Percentiles rank a stretch among this genome's conserved stretches.
Conservation (phyloP, 805 yeast genomes). For the Henningerozyma blattae region DNA sequence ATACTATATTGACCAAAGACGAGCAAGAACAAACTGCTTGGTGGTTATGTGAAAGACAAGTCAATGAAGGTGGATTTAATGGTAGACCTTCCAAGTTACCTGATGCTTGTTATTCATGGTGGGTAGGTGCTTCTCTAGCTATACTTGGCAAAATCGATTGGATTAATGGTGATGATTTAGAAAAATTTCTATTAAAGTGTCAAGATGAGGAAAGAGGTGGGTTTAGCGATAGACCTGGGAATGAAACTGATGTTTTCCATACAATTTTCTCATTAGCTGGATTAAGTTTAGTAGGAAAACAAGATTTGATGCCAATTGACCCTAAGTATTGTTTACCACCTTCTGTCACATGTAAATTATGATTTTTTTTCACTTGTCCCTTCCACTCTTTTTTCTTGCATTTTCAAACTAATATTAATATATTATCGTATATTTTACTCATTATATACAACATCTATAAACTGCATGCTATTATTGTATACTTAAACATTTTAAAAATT, state of each 20-base stretch:
- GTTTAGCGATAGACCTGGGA: constrained; percentile 81
- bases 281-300: constrained; percentile 58
- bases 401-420: too few species aligned
- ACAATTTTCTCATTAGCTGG: constrained; percentile 89
- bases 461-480: too few species aligned
- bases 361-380: too few species aligned
- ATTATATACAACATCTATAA: too few species aligned
- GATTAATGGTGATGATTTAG: constrained; percentile 58
- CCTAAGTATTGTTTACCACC: constrained; percentile 81
- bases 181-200: constrained; percentile 55
- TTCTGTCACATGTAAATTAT: constrained; percentile 18
- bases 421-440: too few species aligned
- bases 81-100: constrained; percentile 95
- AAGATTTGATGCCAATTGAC: constrained; percentile 51
- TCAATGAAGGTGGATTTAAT: constrained; percentile 77
- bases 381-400: too few species aligned
- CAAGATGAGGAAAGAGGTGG: constrained; percentile 83
- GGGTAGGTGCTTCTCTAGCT: constrained; percentile 76
- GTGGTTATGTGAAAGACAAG: constrained; percentile 91
- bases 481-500: constrained; percentile 19
- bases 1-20: constrained; percentile 26
- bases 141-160: constrained; percentile 58
- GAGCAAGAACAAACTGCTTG: constrained; percentile 42
- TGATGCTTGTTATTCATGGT: constrained; percentile 97
- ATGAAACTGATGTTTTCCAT: constrained; percentile 87